phyloP scores from a whole-genome alignment of 352 stramenopile genomes.

The Phytopythium helicoides region DNA sequence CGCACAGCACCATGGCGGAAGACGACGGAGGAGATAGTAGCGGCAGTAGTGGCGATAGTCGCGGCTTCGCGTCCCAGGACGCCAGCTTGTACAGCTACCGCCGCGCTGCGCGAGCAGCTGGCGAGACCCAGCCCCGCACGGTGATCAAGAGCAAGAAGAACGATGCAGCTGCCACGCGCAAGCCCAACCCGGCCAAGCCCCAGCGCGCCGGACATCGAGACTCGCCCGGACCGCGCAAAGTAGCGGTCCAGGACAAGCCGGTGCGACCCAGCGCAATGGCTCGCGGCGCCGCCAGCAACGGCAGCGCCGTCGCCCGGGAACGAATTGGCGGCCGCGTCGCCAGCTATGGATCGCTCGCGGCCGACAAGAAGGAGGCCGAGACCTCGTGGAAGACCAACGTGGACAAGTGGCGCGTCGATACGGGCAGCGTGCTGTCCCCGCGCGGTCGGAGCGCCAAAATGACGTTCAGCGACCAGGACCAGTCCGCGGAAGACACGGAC shows the following conservation, averaged over 20 bases:
- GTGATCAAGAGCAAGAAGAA: slow-evolving; percentile 18
- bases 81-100: slow-evolving; percentile 6
- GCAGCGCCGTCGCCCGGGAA: slow-evolving; percentile 20
- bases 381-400: slow-evolving; percentile 45
- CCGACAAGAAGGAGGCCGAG: slow-evolving; percentile 10
- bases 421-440: slow-evolving; percentile 27
- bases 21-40: slow-evolving; percentile 30
- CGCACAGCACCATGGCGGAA: slow-evolving; percentile 10
- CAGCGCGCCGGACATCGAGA: slow-evolving; percentile 11
- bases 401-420: slow-evolving; percentile 36
- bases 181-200: slow-evolving; percentile 3
- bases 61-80: slow-evolving; percentile 14
- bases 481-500: slow-evolving; percentile 43
- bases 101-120: slow-evolving; percentile 7
- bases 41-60: slow-evolving; percentile 32
- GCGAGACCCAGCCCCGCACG: slow-evolving; percentile 7
- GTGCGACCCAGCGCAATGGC: slow-evolving; percentile 8
- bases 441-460: slow-evolving; percentile 11
- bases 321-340: slow-evolving; percentile 11
- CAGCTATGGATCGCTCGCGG: slow-evolving; percentile 22
- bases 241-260: slow-evolving; percentile 4
- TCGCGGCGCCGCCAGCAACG: too few species aligned
- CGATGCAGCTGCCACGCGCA: not conserved
- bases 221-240: slow-evolving; percentile 8
- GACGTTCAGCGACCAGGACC: slow-evolving; percentile 12